Evolutionary conservation across 2,329 filamentous ascomycete genomes (phyloP).

Genomic region (Apiospora marii): DNA sequence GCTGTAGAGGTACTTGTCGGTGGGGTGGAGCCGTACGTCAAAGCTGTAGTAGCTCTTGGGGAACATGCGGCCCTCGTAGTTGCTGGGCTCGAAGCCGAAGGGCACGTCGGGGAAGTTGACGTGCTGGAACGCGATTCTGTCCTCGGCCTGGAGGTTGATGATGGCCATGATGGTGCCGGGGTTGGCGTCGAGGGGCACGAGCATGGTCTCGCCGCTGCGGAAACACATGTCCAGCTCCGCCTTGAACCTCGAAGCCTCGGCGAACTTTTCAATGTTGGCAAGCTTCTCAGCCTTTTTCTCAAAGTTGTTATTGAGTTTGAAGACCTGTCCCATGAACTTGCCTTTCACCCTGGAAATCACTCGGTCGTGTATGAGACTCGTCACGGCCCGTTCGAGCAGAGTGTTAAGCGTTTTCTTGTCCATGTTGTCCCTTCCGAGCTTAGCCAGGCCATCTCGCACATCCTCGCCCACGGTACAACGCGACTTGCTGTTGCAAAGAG

Average conservation of each 20-base stretch:
- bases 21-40: constrained; percentile 66
- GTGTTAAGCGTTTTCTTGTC: constrained; percentile 49
- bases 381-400: constrained; percentile 57
- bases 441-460: constrained; percentile 60
- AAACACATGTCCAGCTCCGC: constrained; percentile 65
- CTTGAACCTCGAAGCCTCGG: constrained; percentile 68
- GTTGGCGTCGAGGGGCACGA: constrained; percentile 52
- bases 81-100: constrained; percentile 74
- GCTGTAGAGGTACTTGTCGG: constrained; percentile 63
- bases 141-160: constrained; percentile 68
- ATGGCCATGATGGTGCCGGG: constrained; percentile 74
- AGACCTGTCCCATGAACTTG: constrained; percentile 67
- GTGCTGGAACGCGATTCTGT: constrained; percentile 61
- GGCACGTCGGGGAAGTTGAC: constrained; percentile 67
- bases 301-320: constrained; percentile 68
- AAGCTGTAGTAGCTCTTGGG: constrained; percentile 73
- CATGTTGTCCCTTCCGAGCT: constrained; percentile 48
- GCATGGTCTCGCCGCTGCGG: constrained; percentile 36
- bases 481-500: constrained; percentile 61
- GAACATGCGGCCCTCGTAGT: constrained; percentile 75
- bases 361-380: constrained; percentile 56
- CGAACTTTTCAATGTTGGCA: constrained; percentile 61
- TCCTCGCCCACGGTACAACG: constrained; percentile 47
- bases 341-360: constrained; percentile 68
- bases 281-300: constrained; percentile 63